Conservation (phyloP, 805 yeast genomes). For the Ogataea thermomethanolica region DNA sequence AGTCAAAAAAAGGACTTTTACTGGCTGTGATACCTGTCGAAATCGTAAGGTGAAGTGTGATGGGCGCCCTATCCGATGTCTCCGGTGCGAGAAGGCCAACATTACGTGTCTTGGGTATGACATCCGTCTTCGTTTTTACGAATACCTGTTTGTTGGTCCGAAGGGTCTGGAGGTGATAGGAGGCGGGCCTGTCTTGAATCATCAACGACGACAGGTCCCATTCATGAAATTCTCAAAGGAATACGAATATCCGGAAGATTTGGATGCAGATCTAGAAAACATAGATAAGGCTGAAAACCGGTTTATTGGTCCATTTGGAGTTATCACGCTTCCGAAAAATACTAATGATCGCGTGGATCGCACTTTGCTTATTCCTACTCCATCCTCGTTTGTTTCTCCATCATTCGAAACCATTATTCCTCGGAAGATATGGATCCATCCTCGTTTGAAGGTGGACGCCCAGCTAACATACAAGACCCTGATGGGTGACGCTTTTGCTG, state of each 20-base stretch:
- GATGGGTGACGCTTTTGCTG: conserved; percentile 23
- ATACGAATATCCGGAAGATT: conserved; percentile 38
- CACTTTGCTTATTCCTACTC: not conserved
- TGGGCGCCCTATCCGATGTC: conserved; percentile 42
- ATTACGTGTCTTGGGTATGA: conserved; percentile 48
- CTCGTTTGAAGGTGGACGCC: conserved; percentile 31
- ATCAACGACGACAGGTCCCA: conserved; percentile 44
- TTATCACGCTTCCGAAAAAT: conserved; percentile 5
- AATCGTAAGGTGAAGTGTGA: conserved; percentile 53
- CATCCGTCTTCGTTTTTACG: conserved; percentile 46
- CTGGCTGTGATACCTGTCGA: conserved; percentile 58
- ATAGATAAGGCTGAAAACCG: conserved; percentile 19
- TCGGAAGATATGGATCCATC: conserved; percentile 34
- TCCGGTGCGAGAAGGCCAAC: conserved; percentile 44
- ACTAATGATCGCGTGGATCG: not conserved
- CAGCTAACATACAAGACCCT: conserved; percentile 28
- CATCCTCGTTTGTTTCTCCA: conserved; percentile 1
- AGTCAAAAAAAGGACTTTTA: conserved; percentile 32
- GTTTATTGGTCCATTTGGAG: conserved; percentile 35
- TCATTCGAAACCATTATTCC: conserved; percentile 17
- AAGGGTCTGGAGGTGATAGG: conserved; percentile 14
- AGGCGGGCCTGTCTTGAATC: conserved; percentile 9
- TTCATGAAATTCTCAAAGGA: conserved; percentile 39
- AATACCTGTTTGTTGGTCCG: conserved; percentile 35
- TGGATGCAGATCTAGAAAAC: conserved; percentile 36